A percentile compares a stretch with the other conserved stretches of the same genome.
These are phyloP conservation scores for Scheffersomyces lignosus DNA, from an alignment of 805 yeast genomes.

Conservation along the genomic window DNA sequence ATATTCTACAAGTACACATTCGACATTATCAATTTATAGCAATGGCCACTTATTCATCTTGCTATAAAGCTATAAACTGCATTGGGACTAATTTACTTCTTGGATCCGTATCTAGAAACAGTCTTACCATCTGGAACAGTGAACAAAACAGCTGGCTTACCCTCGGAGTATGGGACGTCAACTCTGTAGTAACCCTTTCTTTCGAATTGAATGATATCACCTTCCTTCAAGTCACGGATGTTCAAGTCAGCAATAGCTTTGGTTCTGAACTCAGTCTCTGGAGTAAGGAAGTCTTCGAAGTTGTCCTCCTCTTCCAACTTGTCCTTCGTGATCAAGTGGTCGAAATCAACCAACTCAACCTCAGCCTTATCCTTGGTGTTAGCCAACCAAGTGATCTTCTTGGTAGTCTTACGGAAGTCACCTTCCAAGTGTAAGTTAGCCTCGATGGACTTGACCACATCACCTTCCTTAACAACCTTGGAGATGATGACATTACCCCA, in stretches of 20 bases:
- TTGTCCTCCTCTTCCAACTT: constrained; percentile 32
- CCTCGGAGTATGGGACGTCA: constrained; percentile 19
- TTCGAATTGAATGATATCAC: constrained; percentile 28
- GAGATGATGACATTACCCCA: constrained; percentile 31
- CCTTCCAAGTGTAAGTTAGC: constrained; percentile 33
- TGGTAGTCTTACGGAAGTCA: constrained; percentile 32
- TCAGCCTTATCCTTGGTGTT: constrained; percentile 26
- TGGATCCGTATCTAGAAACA: constrained; percentile 19
- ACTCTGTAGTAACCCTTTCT: constrained; percentile 32
- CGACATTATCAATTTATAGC: no score
- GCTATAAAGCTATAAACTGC: no score
- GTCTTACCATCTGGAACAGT: constrained; percentile 32
- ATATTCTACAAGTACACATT: no score
- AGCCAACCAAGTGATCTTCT: constrained; percentile 33
- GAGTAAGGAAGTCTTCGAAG: constrained; percentile 30
- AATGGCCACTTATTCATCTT: no score
- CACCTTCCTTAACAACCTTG: constrained; percentile 24
- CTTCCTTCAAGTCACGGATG: constrained; percentile 22
- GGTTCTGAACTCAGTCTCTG: constrained; percentile 24
- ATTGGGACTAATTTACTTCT: constrained; percentile 17
- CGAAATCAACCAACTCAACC: constrained; percentile 29
- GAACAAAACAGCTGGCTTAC: constrained; percentile 25
- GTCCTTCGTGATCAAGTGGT: constrained; percentile 35
- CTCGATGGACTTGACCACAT: constrained; percentile 23
- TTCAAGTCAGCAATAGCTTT: constrained; percentile 27